phyloP scores from a whole-genome alignment of 2,329 filamentous ascomycete genomes.

The Calonectria pauciramosa region DNA sequence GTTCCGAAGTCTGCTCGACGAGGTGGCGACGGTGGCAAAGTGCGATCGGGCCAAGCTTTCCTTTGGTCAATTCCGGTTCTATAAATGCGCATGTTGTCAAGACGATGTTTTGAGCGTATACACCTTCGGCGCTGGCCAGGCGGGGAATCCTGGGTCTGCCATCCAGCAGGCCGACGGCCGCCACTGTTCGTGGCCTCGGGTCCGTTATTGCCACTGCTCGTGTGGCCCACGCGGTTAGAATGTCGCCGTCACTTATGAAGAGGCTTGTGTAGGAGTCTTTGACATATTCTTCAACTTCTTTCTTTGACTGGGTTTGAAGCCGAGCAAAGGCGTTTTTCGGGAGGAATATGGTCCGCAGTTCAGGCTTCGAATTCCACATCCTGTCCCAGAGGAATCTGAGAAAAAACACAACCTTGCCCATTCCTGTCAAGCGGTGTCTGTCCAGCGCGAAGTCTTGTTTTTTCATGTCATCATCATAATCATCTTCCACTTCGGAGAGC shows the following conservation, averaged over 20 bases:
- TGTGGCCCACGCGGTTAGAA: conserved; percentile 59
- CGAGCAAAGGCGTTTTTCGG: conserved; percentile 40
- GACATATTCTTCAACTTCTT: background rate
- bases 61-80: conserved; percentile 36
- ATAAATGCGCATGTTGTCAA: conserved; percentile 38
- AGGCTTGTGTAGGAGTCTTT: conserved; percentile 24
- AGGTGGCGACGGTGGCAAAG: conserved; percentile 49
- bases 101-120: conserved; percentile 48
- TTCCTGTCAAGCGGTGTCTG: background rate
- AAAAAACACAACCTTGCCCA: background rate
- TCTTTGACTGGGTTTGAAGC: conserved; percentile 8
- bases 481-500: background rate
- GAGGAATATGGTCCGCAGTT: conserved; percentile 56
- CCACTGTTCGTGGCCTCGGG: conserved; percentile 36
- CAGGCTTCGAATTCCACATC: conserved; percentile 46
- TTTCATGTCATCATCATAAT: conserved; percentile 15
- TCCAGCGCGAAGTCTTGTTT: conserved; percentile 44
- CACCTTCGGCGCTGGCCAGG: conserved; percentile 31
- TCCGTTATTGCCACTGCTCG: conserved; percentile 34
- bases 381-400: conserved; percentile 49
- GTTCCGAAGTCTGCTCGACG: conserved; percentile 50
- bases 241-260: conserved; percentile 62
- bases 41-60: conserved; percentile 47
- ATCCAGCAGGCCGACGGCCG: conserved; percentile 43
- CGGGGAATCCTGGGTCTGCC: conserved; percentile 41